Conservation (phyloP, 805 yeast genomes). For the Yamadazyma kitorensis region DNA sequence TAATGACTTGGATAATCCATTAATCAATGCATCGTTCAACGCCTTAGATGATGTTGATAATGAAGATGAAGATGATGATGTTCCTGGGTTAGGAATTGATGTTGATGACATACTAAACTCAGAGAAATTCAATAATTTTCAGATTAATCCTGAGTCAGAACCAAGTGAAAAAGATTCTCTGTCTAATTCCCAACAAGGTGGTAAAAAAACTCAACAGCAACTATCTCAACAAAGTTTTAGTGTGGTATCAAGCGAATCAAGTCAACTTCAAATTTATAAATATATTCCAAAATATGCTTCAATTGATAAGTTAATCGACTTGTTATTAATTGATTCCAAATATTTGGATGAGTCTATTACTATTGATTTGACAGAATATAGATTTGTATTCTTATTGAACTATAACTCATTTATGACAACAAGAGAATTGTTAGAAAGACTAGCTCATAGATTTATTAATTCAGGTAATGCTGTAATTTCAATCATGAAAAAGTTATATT, state of each 20-base stretch:
- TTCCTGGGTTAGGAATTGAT: constrained; percentile 39
- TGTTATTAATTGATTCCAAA: constrained; percentile 68
- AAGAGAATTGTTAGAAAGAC: constrained; percentile 34
- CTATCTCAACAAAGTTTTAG: constrained; percentile 10
- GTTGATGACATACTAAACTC: constrained; percentile 42
- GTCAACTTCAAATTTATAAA: constrained; percentile 13
- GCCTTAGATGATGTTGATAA: constrained; percentile 27
- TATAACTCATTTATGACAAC: constrained; percentile 41
- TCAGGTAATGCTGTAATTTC: constrained; percentile 45
- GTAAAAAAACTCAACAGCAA: background rate
- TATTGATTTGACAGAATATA: constrained; percentile 38
- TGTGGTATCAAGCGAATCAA: constrained; percentile 16
- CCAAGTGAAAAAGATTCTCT: background rate
- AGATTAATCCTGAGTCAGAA: constrained; percentile 10
- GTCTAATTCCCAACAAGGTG: no score
- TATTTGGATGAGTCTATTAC: constrained; percentile 44
- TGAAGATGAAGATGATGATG: constrained; percentile 33
- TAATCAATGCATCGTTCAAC: constrained; percentile 6
- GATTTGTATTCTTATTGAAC: constrained; percentile 41
- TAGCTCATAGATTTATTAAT: constrained; percentile 40
- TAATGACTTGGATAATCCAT: constrained; percentile 21
- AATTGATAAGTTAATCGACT: constrained; percentile 73
- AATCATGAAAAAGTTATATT: constrained; percentile 34
- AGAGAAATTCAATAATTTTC: constrained; percentile 34
- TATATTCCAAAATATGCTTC: constrained; percentile 52